Percentiles rank a stretch among this genome's conserved stretches.
These are phyloP conservation scores for Penicillium arizonense DNA, from an alignment of 495 filamentous ascomycete genomes.

Conservation along the genomic window DNA sequence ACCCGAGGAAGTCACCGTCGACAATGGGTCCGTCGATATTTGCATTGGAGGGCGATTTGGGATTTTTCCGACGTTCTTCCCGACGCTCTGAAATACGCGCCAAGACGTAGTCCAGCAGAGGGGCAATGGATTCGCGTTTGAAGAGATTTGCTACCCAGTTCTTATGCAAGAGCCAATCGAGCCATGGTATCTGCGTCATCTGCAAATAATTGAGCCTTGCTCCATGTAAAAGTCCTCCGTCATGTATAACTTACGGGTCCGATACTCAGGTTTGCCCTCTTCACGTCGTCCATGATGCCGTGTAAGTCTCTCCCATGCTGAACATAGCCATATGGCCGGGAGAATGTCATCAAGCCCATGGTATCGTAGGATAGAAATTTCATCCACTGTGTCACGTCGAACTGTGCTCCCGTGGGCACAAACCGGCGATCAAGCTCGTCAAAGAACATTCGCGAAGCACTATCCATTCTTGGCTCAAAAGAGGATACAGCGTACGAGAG, in stretches of 20 bases:
- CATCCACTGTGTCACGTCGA: not conserved
- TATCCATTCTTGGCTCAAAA: constrained; percentile 49
- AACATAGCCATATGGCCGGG: not conserved
- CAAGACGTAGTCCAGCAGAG: not conserved
- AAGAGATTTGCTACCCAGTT: constrained; percentile 15
- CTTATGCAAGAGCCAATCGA: constrained; percentile 18
- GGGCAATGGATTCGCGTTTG: constrained; percentile 3
- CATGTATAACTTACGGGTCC: constrained; percentile 5
- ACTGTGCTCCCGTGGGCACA: not conserved
- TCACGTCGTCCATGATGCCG: not conserved
- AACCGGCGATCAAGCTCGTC: constrained; percentile 21
- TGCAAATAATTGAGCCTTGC: not conserved
- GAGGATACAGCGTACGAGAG: constrained; percentile 3
- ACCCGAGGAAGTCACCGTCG: constrained; percentile 5
- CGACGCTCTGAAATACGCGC: not conserved
- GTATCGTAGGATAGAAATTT: not conserved
- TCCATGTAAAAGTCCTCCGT: not conserved
- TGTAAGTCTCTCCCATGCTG: not conserved
- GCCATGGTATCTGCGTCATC: constrained; percentile 19
- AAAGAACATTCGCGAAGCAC: constrained; percentile 36
- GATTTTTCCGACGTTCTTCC: not conserved
- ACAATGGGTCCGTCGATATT: constrained; percentile 2
- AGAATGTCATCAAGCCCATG: not conserved
- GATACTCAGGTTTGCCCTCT: not conserved
- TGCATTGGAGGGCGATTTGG: not conserved